These are phyloP conservation scores for Candida fluviatilis DNA, from an alignment of 805 yeast species.

Conservation along the genomic window DNA sequence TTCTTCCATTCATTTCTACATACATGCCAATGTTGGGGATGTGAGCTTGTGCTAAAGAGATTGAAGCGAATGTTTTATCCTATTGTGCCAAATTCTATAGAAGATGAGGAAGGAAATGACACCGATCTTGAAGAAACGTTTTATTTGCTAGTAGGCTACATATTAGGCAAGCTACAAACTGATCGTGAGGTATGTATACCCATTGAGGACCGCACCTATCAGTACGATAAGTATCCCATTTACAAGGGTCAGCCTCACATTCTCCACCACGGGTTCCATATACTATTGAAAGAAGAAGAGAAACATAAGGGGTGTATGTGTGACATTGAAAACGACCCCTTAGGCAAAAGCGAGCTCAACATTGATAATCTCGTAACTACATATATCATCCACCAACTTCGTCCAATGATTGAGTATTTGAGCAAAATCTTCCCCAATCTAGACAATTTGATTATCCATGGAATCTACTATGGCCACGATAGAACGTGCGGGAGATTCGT, in stretches of 20 bases:
- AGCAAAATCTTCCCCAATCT: constrained; percentile 18
- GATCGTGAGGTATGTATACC: constrained; percentile 36
- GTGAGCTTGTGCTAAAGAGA: constrained; percentile 22
- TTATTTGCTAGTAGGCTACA: constrained; percentile 28
- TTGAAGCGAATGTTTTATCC: constrained; percentile 19
- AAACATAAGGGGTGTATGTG: constrained; percentile 11
- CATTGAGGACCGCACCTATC: constrained; percentile 20
- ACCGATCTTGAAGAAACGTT: constrained; percentile 24
- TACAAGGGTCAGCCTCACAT: constrained; percentile 34
- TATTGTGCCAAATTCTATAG: constrained; percentile 10
- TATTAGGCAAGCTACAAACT: constrained; percentile 30
- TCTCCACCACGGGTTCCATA: constrained; percentile 28
- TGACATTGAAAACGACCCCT: constrained; percentile 18
- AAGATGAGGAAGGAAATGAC: constrained; percentile 11
- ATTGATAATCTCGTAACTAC: constrained; percentile 32
- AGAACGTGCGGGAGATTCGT: constrained; percentile 9
- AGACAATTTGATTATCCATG: constrained; percentile 32
- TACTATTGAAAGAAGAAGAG: constrained; percentile 1
- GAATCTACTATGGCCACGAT: constrained; percentile 25
- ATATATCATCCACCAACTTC: constrained; percentile 31
- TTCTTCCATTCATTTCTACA: constrained; percentile 31
- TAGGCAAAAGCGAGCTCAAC: constrained; percentile 16
- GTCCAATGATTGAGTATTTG: constrained; percentile 26
- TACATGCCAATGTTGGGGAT: constrained; percentile 35
- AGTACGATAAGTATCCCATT: constrained; percentile 25